These are phyloP conservation scores for Metschnikowia borealis DNA, from an alignment of 805 yeast genomes.

Conservation along the genomic window DNA sequence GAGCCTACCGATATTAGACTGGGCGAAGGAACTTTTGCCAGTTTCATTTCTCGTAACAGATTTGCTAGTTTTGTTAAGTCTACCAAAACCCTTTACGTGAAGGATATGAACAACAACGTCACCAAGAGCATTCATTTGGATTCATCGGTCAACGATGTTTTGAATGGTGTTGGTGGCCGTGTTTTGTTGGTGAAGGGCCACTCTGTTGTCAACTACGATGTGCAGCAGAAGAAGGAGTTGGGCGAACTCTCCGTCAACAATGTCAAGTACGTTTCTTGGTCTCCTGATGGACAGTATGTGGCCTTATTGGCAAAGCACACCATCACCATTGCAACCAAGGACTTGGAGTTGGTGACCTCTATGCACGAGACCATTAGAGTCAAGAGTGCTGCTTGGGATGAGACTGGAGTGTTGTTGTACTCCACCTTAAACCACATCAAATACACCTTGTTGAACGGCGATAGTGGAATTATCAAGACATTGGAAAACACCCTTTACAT, in stretches of 20 bases:
- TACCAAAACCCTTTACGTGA: conserved; percentile 67
- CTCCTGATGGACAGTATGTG: conserved; percentile 77
- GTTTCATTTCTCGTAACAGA: conserved; percentile 91
- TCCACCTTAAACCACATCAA: conserved; percentile 95
- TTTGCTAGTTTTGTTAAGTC: conserved; percentile 74
- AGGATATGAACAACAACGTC: conserved; percentile 74
- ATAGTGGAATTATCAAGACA: conserved; percentile 90
- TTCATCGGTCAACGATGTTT: conserved; percentile 63
- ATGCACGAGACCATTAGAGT: conserved; percentile 96
- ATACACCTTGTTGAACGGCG: conserved; percentile 90
- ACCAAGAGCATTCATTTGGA: conserved; percentile 80
- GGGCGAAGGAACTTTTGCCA: conserved; percentile 82
- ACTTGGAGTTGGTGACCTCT: conserved; percentile 71
- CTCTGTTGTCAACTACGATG: conserved; percentile 79
- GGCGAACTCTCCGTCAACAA: conserved; percentile 66
- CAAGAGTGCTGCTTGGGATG: conserved; percentile 98
- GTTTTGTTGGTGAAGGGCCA: conserved; percentile 69
- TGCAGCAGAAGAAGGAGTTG: conserved; percentile 82
- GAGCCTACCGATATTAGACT: conserved; percentile 79
- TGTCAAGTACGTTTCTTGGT: conserved; percentile 88
- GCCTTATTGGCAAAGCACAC: conserved; percentile 92
- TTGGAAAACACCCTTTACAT: conserved; percentile 84
- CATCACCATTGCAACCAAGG: conserved; percentile 79
- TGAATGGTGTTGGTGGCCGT: conserved; percentile 77
- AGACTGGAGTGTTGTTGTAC: conserved; percentile 82